A percentile compares a stretch with the other conserved stretches of the same genome.
phyloP scores from a whole-genome alignment of 148 eudicot genomes.

The Fallopia convolvulus region DNA sequence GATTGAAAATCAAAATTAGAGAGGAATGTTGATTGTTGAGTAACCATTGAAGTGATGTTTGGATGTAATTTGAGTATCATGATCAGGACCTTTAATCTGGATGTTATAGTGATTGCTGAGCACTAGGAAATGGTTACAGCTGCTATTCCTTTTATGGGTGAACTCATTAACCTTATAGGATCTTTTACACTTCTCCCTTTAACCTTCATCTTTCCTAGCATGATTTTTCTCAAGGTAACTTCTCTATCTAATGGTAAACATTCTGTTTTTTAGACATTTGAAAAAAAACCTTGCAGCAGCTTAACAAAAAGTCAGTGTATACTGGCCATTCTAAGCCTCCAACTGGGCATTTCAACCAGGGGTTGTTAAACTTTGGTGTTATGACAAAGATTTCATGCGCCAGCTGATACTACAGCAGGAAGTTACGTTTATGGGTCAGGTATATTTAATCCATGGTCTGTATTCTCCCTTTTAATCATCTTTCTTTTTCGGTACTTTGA shows the following conservation, averaged over 20 bases:
- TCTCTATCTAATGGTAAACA: neutral
- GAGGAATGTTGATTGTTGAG: neutral
- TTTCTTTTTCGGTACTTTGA: no score
- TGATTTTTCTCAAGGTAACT: constrained; percentile 25
- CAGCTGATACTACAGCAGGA: constrained; percentile 51
- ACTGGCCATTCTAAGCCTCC: constrained; percentile 19
- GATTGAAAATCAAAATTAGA: neutral
- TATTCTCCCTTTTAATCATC: neutral
- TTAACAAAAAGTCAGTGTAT: constrained; percentile 18
- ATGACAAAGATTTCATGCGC: constrained; percentile 42
- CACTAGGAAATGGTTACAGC: constrained; percentile 9
- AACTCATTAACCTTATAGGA: constrained; percentile 21
- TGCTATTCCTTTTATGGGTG: constrained; percentile 30
- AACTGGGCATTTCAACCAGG: constrained; percentile 20
- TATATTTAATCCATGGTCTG: neutral
- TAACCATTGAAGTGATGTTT: neutral
- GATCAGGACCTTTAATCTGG: no score
- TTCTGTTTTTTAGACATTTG: neutral
- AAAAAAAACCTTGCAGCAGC: neutral
- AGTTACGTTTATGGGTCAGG: constrained; percentile 51
- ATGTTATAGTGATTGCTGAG: neutral
- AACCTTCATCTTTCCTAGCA: constrained; percentile 24
- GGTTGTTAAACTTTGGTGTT: constrained; percentile 13
- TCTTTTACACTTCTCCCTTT: constrained; percentile 21
- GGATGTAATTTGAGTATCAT: no score